phyloP scores from a whole-genome alignment of 345 rosid species.

The Corchorus capsularis region DNA sequence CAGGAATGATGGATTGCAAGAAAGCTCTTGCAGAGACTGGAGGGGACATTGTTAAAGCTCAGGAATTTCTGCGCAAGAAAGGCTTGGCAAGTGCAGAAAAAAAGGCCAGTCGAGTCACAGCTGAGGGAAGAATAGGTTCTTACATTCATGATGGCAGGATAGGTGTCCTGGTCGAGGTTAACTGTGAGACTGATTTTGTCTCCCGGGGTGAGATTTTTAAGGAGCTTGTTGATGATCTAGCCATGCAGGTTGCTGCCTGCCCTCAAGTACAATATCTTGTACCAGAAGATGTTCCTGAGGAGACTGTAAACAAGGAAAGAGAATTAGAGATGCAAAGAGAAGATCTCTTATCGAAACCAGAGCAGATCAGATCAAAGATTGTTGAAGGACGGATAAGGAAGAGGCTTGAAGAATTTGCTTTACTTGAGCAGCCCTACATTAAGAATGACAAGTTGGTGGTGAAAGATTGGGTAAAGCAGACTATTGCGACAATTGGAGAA shows the following conservation, averaged over 20 bases:
- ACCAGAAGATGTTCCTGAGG: constrained; percentile 84
- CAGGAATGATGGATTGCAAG: constrained; percentile 99
- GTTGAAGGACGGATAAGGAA: constrained; percentile 90
- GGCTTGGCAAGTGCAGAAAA: constrained; percentile 95
- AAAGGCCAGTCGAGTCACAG: constrained; percentile 86
- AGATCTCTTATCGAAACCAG: constrained; percentile 87
- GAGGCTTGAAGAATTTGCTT: constrained; percentile 84
- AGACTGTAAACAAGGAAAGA: constrained; percentile 74
- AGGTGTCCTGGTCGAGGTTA: constrained; percentile 89
- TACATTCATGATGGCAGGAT: constrained; percentile 96
- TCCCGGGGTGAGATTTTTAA: constrained; percentile 94
- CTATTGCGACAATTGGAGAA: constrained; percentile 91
- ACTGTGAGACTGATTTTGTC: constrained; percentile 96
- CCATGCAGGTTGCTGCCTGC: constrained; percentile 97
- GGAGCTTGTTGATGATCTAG: constrained; percentile 87
- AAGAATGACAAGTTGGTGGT: constrained; percentile 88
- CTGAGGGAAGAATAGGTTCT: constrained; percentile 94
- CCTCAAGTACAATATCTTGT: constrained; percentile 87
- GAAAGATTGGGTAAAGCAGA: constrained; percentile 89
- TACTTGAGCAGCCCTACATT: constrained; percentile 93
- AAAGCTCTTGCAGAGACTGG: constrained; percentile 79
- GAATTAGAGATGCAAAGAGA: constrained; percentile 97
- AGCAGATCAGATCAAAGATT: constrained; percentile 84
- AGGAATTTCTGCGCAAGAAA: constrained; percentile 89
- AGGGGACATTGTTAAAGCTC: constrained; percentile 87